A percentile compares a stretch with the other conserved stretches of the same genome.
These are phyloP conservation scores for Candida frijolesensis DNA, from an alignment of 1,139 yeast genomes.

Conservation along the genomic window DNA sequence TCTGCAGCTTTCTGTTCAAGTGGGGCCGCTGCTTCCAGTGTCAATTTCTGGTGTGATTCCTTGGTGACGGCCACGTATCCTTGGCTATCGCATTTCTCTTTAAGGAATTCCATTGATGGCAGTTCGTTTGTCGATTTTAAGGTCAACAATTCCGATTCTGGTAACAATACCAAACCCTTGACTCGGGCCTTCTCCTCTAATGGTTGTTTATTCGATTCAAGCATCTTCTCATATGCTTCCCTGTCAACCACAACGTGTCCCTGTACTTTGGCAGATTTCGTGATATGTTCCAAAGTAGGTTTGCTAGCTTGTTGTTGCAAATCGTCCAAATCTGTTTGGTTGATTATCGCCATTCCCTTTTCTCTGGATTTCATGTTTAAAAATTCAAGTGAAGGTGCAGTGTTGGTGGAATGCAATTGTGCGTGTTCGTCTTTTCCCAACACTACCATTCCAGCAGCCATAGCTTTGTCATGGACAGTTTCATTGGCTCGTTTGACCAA, in stretches of 20 bases:
- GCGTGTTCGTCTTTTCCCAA: conserved; percentile 8
- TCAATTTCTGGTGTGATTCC: conserved; percentile 14
- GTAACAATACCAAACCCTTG: conserved; percentile 18
- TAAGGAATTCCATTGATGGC: conserved; percentile 29
- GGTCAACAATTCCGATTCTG: conserved; percentile 17
- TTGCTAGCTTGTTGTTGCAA: conserved; percentile 12
- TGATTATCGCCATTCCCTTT: conserved; percentile 4
- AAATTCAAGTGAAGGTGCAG: conserved; percentile 2
- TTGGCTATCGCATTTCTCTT: conserved; percentile 19
- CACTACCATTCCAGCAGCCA: conserved; percentile 9
- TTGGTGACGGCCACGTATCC: conserved; percentile 17
- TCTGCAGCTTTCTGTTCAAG: conserved; percentile 23
- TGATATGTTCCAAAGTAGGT: conserved; percentile 19
- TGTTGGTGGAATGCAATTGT: conserved; percentile 1
- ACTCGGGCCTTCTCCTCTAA: conserved; percentile 24
- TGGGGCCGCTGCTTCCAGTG: conserved; percentile 15
- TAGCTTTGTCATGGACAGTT: conserved; percentile 15
- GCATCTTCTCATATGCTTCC: conserved; percentile 12
- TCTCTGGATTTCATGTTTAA: conserved; percentile 8
- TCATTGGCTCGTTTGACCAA: conserved; percentile 19
- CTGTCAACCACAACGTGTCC: conserved; percentile 14
- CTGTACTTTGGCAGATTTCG: conserved; percentile 12
- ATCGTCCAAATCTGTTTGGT: conserved; percentile 10
- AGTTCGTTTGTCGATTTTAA: conserved; percentile 21
- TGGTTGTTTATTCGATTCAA: conserved; percentile 17